Base-by-base conservation (phyloP, 2,329 filamentous ascomycete genomes). In the Fusarium udum region DNA sequence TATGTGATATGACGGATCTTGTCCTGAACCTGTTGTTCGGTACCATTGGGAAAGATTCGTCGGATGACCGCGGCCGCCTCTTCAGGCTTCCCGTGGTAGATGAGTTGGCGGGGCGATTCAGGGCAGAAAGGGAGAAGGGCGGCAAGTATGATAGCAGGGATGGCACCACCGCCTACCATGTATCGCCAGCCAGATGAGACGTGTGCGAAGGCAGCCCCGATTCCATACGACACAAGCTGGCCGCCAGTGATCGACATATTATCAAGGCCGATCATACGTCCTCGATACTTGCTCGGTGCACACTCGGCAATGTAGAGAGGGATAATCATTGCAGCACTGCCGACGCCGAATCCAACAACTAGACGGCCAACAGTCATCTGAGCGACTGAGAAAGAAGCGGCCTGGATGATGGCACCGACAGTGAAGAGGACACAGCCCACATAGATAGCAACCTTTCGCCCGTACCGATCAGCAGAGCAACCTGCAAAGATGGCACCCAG, bases 221-320 rank as follows among this genome's bases (percentile, higher is more conserved):
- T 75, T 2, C 81, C 83, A 58, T 85, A 85, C n/a, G n/a, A n/a
- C n/a, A 85, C 64, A 14, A 85, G 79, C 39, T 85, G 82, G 3
- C 84, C 83, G 13, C 80, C 80, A 2, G 83, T 85, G 63, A 85
- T 82, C 51, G 79, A 81, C 71, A 87, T 84, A 67, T 87, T 87
- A 74, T 87, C 84, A 31, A 88, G 77, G 2, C 80, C 83, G 74
- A 87, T 84, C 81, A 86, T 85, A 7, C 84, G 80, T 22, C 86
- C 86, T 57, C 86, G 82, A 46, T 85, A 84, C 67, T 84, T 85
- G 7, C 85, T 83, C 1, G 86, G 87, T 2, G 86, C 84, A 7
- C 88, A 79, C 62, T 88, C 86, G 6, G 83, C 84, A 45, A 88
- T 87, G 71, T 88, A 88, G 14, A 77, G n/a, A 13, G 76, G 81